Evolutionary conservation across 2,329 filamentous ascomycete species (phyloP).

Genomic region (Gliomastix tumulicola): DNA sequence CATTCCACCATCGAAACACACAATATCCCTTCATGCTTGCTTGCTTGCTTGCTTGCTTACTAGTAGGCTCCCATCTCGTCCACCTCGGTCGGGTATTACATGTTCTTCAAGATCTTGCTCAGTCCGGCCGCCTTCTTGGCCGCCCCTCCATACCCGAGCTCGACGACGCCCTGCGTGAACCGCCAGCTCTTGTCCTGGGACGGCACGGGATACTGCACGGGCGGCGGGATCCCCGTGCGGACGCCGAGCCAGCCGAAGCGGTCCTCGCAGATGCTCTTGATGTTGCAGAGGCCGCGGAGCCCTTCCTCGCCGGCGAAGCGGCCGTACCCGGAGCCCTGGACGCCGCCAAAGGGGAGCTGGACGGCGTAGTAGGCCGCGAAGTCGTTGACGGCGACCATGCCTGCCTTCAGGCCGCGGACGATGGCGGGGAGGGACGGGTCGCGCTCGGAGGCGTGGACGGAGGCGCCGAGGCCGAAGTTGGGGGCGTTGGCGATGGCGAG

Average conservation of each 20-base stretch:
- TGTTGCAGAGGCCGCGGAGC: constrained; percentile 74
- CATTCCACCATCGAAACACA: no score
- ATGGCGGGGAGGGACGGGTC: constrained; percentile 56
- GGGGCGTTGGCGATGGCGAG: constrained; percentile 79
- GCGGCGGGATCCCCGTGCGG: constrained; percentile 71
- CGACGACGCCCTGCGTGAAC: constrained; percentile 54
- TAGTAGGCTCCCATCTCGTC: no score
- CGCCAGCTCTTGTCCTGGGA: constrained; percentile 58
- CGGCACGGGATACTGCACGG: constrained; percentile 73
- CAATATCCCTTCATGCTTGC: no score
- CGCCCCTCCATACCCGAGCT: constrained; percentile 48
- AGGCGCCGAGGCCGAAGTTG: constrained; percentile 78
- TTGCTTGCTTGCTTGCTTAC: no score
- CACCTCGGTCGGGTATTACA: no score
- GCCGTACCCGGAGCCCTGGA: constrained; percentile 85
- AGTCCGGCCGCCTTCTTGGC: constrained; percentile 31
- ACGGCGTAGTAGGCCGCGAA: constrained; percentile 92
- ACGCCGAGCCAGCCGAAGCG: constrained; percentile 53
- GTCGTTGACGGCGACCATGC: constrained; percentile 94
- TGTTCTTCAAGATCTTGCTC: constrained; percentile 33
- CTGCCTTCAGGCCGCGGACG: constrained; percentile 63
- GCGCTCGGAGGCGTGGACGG: constrained; percentile 69
- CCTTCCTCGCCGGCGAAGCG: constrained; percentile 90
- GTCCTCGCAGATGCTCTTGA: constrained; percentile 82
- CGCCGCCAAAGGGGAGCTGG: constrained; percentile 88